phyloP scores from a whole-genome alignment of 2,329 filamentous ascomycete species.

The Cladosporium sp. region DNA sequence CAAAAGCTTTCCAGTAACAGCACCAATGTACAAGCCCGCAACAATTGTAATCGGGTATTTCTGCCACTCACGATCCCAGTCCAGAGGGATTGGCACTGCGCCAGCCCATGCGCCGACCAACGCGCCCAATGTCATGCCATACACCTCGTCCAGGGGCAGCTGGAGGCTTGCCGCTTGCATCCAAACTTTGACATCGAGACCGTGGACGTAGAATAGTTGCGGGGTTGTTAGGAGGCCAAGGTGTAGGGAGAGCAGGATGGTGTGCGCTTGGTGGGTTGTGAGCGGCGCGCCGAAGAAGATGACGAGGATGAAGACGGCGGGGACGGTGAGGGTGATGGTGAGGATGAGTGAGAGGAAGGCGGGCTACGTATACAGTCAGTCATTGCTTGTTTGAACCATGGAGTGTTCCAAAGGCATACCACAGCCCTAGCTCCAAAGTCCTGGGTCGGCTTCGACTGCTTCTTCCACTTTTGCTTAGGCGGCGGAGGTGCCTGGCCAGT shows the following conservation, averaged over 20 bases:
- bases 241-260: constrained; percentile 76
- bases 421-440: constrained; percentile 45
- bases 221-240: constrained; percentile 76
- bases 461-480: constrained; percentile 51
- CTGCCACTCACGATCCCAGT: constrained; percentile 99
- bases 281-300: constrained; percentile 91
- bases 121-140: constrained; percentile 77
- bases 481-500: constrained; percentile 41
- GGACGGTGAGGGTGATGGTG: constrained; percentile 56
- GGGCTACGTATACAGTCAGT: constrained; percentile 51
- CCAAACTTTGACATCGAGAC: constrained; percentile 73
- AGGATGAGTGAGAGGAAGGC: constrained; percentile 68
- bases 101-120: constrained; percentile 86
- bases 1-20: constrained; percentile 66
- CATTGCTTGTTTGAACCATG: not conserved
- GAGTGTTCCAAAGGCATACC: constrained; percentile 36
- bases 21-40: constrained; percentile 77
- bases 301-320: constrained; percentile 61
- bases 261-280: constrained; percentile 76
- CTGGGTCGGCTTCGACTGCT: constrained; percentile 54
- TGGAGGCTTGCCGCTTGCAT: constrained; percentile 66
- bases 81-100: constrained; percentile 89
- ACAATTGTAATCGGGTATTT: constrained; percentile 94
- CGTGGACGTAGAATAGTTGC: constrained; percentile 82
- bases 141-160: constrained; percentile 78